These are phyloP conservation scores for Abelmoschus esculentus DNA, from an alignment of 345 rosid species.

Conservation along the genomic window DNA sequence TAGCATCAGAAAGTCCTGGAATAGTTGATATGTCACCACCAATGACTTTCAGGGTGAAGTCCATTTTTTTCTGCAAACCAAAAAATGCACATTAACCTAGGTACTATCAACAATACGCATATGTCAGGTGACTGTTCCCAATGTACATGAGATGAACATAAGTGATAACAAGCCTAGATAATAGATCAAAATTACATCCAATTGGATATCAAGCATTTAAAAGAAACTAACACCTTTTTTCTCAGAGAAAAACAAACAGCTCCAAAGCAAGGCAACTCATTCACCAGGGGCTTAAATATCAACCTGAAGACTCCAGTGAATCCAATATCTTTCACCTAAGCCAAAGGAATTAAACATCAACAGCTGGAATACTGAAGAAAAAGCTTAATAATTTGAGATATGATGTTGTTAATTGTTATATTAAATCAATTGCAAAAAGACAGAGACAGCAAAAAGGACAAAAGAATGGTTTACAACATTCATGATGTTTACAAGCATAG, in stretches of 20 bases:
- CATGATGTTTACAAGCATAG: not conserved
- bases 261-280: slow-evolving; percentile 97
- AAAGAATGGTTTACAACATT: not conserved
- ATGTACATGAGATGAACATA: not conserved
- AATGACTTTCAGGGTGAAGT: slow-evolving; percentile 77
- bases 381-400: not conserved
- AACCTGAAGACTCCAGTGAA: slow-evolving; percentile 99
- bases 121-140: not conserved
- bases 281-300: slow-evolving; percentile 88
- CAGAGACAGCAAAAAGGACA: not conserved
- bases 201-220: not conserved
- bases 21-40: slow-evolving; percentile 91
- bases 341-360: slow-evolving; percentile 17
- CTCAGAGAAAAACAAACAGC: slow-evolving; percentile 85
- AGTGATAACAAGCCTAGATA: not conserved
- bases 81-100: slow-evolving; percentile 13
- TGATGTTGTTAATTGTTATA: not conserved
- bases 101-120: slow-evolving; percentile 16
- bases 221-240: slow-evolving; percentile 56
- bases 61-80: slow-evolving; percentile 79
- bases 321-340: slow-evolving; percentile 88
- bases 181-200: not conserved
- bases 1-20: slow-evolving; percentile 80
- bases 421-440: not conserved
- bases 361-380: not conserved